Base-by-base conservation (phyloP, 257 asterid species). In the Solanum neorickii region DNA sequence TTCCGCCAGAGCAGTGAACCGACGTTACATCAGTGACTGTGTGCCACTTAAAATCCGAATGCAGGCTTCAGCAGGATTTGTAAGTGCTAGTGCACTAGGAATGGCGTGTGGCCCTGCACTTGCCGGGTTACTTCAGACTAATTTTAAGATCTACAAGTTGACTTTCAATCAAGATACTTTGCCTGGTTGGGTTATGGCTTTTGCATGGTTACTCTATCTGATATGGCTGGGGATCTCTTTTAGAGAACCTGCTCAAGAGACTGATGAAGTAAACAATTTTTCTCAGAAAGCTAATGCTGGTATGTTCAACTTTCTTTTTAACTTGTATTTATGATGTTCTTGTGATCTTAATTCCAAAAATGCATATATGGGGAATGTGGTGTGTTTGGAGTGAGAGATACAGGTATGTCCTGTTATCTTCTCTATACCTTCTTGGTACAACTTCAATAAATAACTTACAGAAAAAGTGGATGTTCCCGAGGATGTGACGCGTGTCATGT, bases 71-170 rank as follows among this genome's bases (percentile, higher is more conserved):
- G 99, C 99, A 44, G 99, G 95, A 86, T 97, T 97, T 85, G 99
- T 97, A 88, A 97, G 99, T 92, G 99, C 99, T 46, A 96, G 99
- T 92, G 99, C 99, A 86, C 94, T 96, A 87, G 99, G 99, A 92
- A 97, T 97, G 99, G 99, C 99, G 29, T 94, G 98, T 92, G 99
- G 99, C n/a, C 99, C 99, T 31, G 99, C 99, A 87, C 91, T 97
- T 37, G 99, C 98, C 5, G 99, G 98, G 31, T 86, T 97, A 80
- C 98, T 97, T 78, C 99, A 97, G 88, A 93, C 91, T 21, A 87
- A 96, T 13, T 97, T 96, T 89, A 96, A 92, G 88, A 66, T 96
- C 70, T 92, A 87, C 91, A 91, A 90, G 72, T 35, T 97, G 90
- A 95, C 99, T 12, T 94, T 97, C 89, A 94, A 96, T 92, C 96